A percentile compares a stretch with the other conserved stretches of the same genome.
Evolutionary conservation across 2,329 filamentous ascomycete genomes (phyloP).

Genomic region (Ambrosiella beaveri): DNA sequence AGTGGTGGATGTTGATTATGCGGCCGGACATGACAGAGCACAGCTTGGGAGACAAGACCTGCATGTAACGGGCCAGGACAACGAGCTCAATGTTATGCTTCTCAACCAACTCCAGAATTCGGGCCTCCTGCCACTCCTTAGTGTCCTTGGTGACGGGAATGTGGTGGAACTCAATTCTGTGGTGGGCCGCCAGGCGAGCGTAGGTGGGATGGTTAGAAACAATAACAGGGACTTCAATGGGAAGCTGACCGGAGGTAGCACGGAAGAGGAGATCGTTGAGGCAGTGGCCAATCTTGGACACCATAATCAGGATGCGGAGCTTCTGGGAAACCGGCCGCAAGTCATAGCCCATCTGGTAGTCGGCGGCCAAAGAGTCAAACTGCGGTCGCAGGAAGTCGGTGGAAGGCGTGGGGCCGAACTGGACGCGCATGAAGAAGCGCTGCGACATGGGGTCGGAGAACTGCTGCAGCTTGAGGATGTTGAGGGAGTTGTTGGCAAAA

Average conservation of each 20-base stretch:
- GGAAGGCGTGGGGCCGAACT: slow-evolving; percentile 45
- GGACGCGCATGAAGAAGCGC: slow-evolving; percentile 78
- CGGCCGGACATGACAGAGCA: slow-evolving; percentile 60
- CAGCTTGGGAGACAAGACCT: slow-evolving; percentile 39
- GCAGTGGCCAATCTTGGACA: slow-evolving; percentile 32
- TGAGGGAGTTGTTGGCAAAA: slow-evolving; percentile 55
- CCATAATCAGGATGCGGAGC: slow-evolving; percentile 69
- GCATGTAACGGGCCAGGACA: slow-evolving; percentile 66
- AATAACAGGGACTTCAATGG: slow-evolving; percentile 59
- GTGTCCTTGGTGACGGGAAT: slow-evolving; percentile 65
- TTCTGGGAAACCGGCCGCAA: slow-evolving; percentile 52
- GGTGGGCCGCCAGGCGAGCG: slow-evolving; percentile 47
- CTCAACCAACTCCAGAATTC: slow-evolving; percentile 52
- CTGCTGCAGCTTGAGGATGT: slow-evolving; percentile 72
- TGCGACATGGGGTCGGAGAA: slow-evolving; percentile 59
- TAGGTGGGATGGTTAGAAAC: slow-evolving; percentile 72
- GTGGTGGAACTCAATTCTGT: slow-evolving; percentile 65
- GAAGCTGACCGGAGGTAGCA: slow-evolving; percentile 54
- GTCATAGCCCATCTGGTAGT: slow-evolving; percentile 54
- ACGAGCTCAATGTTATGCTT: slow-evolving; percentile 59
- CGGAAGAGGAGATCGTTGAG: slow-evolving; percentile 62
- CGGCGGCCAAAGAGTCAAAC: slow-evolving; percentile 42
- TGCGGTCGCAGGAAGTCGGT: slow-evolving; percentile 35
- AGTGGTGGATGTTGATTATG: slow-evolving; percentile 88
- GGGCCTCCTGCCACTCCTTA: slow-evolving; percentile 54